Evolutionary conservation across 192 early-diverging fungal species (phyloP), one percentile per base, ranked within the genome.

Genomic region (Linnemannia schmuckeri): DNA sequence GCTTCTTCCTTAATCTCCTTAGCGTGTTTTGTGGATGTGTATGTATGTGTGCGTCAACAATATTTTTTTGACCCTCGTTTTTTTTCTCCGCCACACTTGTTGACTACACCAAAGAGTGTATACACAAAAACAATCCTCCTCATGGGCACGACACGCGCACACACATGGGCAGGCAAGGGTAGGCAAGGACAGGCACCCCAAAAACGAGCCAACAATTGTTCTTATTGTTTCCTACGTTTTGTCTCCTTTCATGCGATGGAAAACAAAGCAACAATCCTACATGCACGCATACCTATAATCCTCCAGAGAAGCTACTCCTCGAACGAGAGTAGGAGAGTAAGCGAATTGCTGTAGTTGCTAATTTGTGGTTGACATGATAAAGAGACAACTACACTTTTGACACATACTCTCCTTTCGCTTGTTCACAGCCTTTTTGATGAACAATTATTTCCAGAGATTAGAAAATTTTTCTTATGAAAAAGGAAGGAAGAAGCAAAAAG

Each of bases 51-150:
- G 30, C 61, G 30, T 66, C 12, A 33, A 66, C 27, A 66, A 33
- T 3, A 13, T 35, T 66, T 10, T 66, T 66, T 66, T 66, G n/a
- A 66, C 61, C 9, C 61, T 66, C 61, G 61, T 66, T 66, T 66
- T 63, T 63, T 63, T 66, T 66, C 61, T 66, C 61, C 61, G 61
- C 61, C 30, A 66, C 61, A 35, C n/a, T 61, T 52, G 49, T 52
- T 18, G 17, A 61, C 17, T 49, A 49, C 44, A 13, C 44, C 15
- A 3, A 24, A 27, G n/a, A 61, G n/a, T 15, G 52, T 20, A 55
- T 17, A 24, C 37, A 37, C 37, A 37, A 37, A 37, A 37, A 37
- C 37, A 37, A 37, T 37, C 0, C 52, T 15, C 4, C 57, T 63
- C 57, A 66, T 33, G 61, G 61, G 61, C 30, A 35, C 33, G 27